Conservation (phyloP, 2,329 filamentous ascomycete species). For the Apiospora phragmitis region DNA sequence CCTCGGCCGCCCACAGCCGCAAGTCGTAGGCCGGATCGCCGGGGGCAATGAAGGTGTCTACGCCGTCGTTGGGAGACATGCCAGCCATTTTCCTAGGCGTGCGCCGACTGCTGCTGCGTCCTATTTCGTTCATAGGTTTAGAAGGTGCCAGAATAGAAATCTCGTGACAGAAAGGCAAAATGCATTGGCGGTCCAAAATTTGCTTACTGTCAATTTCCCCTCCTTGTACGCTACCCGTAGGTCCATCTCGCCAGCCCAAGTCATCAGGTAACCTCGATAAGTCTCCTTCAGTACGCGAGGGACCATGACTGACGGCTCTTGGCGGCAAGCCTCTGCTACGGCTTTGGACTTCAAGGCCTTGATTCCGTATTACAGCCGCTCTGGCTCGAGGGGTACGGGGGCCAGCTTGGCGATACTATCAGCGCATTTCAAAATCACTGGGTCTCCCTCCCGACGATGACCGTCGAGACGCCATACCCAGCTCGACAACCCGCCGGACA, state of each 20-base stretch:
- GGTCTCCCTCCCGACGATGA: neutral
- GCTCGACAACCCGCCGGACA: neutral
- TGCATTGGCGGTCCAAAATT: no score
- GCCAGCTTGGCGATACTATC: neutral
- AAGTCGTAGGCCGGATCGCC: neutral
- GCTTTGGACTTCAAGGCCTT: neutral
- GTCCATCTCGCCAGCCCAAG: neutral
- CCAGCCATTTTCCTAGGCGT: neutral
- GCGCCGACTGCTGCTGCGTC: neutral
- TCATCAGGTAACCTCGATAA: neutral
- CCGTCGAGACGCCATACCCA: neutral
- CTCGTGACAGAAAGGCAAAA: no score
- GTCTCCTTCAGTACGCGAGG: neutral
- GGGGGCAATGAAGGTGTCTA: neutral
- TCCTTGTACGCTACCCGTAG: neutral
- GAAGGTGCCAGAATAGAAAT: no score
- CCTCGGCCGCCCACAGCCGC: neutral
- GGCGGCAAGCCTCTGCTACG: neutral
- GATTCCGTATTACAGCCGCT: neutral
- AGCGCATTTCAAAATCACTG: neutral
- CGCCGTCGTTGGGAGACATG: neutral
- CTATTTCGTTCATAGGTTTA: neutral
- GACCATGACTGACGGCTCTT: neutral
- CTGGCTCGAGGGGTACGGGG: neutral
- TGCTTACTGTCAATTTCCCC: neutral